Evolutionary conservation across 768 basidiomycete genomes (phyloP), one percentile per base, ranked within the genome.

Genomic region (Leccinum longicurvipes): DNA sequence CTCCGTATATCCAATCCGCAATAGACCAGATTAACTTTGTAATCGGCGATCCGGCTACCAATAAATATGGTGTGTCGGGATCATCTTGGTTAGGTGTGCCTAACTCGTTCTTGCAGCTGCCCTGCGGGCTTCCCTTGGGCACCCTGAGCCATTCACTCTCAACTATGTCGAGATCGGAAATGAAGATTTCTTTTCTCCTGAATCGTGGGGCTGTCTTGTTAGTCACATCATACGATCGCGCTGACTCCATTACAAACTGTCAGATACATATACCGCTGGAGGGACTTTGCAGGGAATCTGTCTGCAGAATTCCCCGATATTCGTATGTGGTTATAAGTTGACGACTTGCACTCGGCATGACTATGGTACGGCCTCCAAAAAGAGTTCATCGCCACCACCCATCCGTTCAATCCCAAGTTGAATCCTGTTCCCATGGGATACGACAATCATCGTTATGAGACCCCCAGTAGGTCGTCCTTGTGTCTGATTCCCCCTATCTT

Each of bases 1-100:
- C 63, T 3, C 79, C 80, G 1, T 82, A 77, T 60, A 79, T 85
- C 39, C 78, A 83, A 63, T 73, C 78, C 59, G 82, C 83, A 1
- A 76, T 77, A 32, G 78, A 82, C 58, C 82, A 85, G 78, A 82
- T 84, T 56, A 81, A 84, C 62, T 86, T 85, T 58, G 83, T 78
- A 15, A 76, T 85, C n/a, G 84, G 84, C 3, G 76, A 82, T 55
- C 70, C 78, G 11, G 58, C 69, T 9, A 77, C 73, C 41, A 83
- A 77, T 54, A 68, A 72, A 51, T 63, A 52, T 36, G 65, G 65
- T 62, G 6, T 23, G 47, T 51, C 19, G 5, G 39, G 75, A 74
- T 8, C 12, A 10, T 42, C n/a, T 34, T 11, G 9, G 12, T 24
- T 9, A 24, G 15, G 7, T 29, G 14, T 12, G 12, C 31, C 42